phyloP scores from a whole-genome alignment of 2,329 filamentous ascomycete species.

The Botrytis aclada region DNA sequence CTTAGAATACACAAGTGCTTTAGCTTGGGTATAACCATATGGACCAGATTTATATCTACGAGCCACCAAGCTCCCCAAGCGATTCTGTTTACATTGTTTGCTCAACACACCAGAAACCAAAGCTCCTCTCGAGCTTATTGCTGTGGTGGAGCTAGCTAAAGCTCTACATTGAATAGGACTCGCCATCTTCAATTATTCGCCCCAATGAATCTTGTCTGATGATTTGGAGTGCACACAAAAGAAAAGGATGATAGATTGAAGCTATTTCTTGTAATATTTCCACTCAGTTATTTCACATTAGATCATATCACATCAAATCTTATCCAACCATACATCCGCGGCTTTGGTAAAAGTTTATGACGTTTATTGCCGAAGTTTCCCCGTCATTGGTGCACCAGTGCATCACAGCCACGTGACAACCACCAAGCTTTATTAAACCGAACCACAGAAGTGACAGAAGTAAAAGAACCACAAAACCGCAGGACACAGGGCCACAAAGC shows the following conservation, averaged over 20 bases:
- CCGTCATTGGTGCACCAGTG: neutral
- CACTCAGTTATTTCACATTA: neutral
- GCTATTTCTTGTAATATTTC: neutral
- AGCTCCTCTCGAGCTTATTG: neutral
- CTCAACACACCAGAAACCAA: neutral
- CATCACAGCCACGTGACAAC: no score
- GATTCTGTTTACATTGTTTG: neutral
- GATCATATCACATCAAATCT: neutral
- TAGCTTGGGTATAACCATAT: constrained; percentile 82
- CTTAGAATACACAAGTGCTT: constrained; percentile 72
- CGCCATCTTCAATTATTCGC: neutral
- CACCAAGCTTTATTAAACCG: no score
- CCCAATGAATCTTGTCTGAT: neutral
- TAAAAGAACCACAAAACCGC: neutral
- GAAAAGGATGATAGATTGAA: neutral
- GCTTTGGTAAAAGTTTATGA: neutral
- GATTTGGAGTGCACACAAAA: neutral
- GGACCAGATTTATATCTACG: constrained; percentile 50
- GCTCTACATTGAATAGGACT: neutral
- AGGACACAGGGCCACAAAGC: neutral
- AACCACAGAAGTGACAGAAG: no score
- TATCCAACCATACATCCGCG: neutral
- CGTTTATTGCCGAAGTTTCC: neutral
- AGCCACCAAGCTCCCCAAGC: constrained; percentile 4
- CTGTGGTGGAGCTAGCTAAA: neutral